phyloP scores from a whole-genome alignment of 169 alveolate genomes.

The Cryptosporidium sp. region DNA sequence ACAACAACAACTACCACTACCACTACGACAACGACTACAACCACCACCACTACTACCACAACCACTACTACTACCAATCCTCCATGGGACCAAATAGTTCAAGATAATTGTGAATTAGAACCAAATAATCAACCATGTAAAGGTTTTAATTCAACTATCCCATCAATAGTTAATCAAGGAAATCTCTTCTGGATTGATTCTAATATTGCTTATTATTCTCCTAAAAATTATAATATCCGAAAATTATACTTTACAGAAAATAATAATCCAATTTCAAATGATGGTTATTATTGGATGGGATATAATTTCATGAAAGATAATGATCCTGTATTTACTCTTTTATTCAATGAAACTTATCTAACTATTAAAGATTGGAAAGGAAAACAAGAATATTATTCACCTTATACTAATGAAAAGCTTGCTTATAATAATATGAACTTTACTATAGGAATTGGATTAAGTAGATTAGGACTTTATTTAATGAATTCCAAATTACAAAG shows the following conservation, averaged over 20 bases:
- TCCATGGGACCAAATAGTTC: conserved; percentile 23
- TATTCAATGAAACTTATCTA: conserved; percentile 41
- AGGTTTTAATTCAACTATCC: conserved; percentile 10
- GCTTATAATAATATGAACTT: conserved; percentile 26
- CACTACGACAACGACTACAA: not conserved
- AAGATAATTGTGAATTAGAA: not conserved
- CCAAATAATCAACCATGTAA: not conserved
- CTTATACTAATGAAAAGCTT: conserved; percentile 42
- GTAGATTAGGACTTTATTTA: conserved; percentile 50
- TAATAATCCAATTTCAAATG: conserved; percentile 39
- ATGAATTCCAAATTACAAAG: conserved; percentile 33
- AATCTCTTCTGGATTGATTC: conserved; percentile 8
- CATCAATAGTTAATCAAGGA: not conserved
- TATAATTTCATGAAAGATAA: conserved; percentile 21
- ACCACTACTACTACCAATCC: conserved; percentile 26
- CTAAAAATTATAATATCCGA: not conserved
- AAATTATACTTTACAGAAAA: conserved; percentile 53
- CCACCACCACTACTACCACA: not conserved
- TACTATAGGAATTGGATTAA: conserved; percentile 22
- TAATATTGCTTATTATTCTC: not conserved
- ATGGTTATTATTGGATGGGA: conserved; percentile 62
- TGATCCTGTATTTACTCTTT: conserved; percentile 8
- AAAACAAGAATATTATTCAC: conserved; percentile 36
- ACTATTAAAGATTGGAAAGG: conserved; percentile 60
- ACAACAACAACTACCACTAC: not conserved